Evolutionary conservation across 768 basidiomycete species (phyloP), one percentile per base, ranked within the genome.

Genomic region (Termitomyces sp.): DNA sequence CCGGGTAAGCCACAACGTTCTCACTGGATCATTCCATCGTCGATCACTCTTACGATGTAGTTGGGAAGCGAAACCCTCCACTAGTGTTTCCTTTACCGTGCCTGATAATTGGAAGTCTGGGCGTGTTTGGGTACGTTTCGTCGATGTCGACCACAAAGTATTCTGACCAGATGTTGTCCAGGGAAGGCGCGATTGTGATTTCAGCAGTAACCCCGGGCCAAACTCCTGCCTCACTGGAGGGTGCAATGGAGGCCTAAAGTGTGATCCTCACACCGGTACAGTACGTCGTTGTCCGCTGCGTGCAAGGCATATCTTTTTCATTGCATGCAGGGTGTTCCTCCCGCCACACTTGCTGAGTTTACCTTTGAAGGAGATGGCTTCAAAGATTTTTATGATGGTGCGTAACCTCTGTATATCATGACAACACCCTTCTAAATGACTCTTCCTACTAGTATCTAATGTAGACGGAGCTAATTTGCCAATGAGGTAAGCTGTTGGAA

Each of bases 331-430:
- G 86, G 85, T 53, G 80, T 86, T 16, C 87, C 88, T 35, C 89
- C 89, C 48, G 88, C 84, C 11, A 80, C 83, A 6, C 74, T 90
- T 39, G 89, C 89, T 0, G 87, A 90, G 66, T 89, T 82, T 75
- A 89, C 85, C 18, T 71, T 90, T 11, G 64, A 75, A 63, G 78
- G 68, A 2, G 67, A 70, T 48, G 77, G 74, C 13, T 76, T 73
- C 55, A 35, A 52, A 1, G 89, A 90, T 63, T 86, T 75, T 62
- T 90, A 88, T 57, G 87, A 88, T 70, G 82, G 86, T 86, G 55
- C n/a, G 15, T 38, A 16, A 36, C 36, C 16, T 22, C n/a, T 24
- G n/a, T 6, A 38, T n/a, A 22, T 36, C 7, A 36, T 20, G 11
- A 8, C 3, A 53, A 38, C 6, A 53, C 7, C 13, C 15, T 53